Evolutionary conservation across 2,329 filamentous ascomycete species (phyloP).

Genomic region (Fusarium nematophilum): DNA sequence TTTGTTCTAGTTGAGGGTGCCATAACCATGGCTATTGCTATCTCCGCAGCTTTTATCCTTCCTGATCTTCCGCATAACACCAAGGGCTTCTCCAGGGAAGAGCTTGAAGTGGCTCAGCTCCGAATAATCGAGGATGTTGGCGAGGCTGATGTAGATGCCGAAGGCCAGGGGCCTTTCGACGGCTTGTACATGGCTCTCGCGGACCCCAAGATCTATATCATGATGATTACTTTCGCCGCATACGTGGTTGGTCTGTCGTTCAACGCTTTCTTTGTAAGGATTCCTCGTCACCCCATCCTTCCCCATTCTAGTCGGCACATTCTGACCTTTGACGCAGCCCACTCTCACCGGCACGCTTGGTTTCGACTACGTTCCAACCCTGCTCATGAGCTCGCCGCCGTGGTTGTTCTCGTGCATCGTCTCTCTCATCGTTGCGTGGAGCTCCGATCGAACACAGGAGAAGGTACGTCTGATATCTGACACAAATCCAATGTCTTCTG

Average conservation of each 20-base stretch:
- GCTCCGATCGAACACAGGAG: slow-evolving; percentile 65
- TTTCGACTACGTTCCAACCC: slow-evolving; percentile 61
- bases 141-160: slow-evolving; percentile 62
- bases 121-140: slow-evolving; percentile 67
- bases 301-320: no score
- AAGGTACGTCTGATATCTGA: slow-evolving; percentile 52
- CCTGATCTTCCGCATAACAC: slow-evolving; percentile 66
- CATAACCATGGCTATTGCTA: slow-evolving; percentile 60
- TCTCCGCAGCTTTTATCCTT: slow-evolving; percentile 58
- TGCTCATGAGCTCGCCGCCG: slow-evolving; percentile 66
- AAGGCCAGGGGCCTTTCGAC: slow-evolving; percentile 59
- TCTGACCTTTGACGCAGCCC: slow-evolving; percentile 37
- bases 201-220: slow-evolving; percentile 70
- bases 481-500: background rate
- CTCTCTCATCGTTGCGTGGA: slow-evolving; percentile 63
- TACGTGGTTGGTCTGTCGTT: slow-evolving; percentile 68
- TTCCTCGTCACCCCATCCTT: no score
- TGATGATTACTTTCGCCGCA: slow-evolving; percentile 70
- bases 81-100: slow-evolving; percentile 67
- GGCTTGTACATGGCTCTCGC: slow-evolving; percentile 68
- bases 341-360: slow-evolving; percentile 64
- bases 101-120: slow-evolving; percentile 63
- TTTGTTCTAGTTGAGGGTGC: slow-evolving; percentile 62
- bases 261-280: slow-evolving; percentile 62
- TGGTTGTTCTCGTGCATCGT: slow-evolving; percentile 68